Base-by-base conservation (phyloP, 2,329 filamentous ascomycete genomes). In the Pestalotiopsis fici region DNA sequence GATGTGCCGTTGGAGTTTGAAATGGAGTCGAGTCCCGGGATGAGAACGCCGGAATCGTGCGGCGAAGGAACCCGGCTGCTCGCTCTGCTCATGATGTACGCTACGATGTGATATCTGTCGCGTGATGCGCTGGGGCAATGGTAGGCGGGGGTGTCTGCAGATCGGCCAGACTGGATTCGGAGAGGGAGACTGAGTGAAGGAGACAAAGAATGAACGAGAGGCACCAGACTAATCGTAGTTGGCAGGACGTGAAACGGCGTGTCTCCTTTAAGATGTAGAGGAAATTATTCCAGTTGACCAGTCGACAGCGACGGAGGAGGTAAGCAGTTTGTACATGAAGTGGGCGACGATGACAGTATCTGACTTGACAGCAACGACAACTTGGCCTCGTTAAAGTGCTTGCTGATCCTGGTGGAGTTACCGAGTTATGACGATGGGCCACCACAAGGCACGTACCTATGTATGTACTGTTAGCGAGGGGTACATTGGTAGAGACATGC, bases 31-130 rank as follows among this genome's bases (percentile, higher is more conserved):
- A 62, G 59, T 18, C 59, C 59, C 11, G 59, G 59, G 5, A 62
- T 62, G 35, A 62, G 59, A 37, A 62, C 39, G 35, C 59, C 59
- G 13, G 59, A 62, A 37, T 62, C 59, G 59, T 62, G n/a, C 11
- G 37, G 21, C 37, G 37, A 50, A 15, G n/a, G 59, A 25, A 21
- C 35, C 21, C 21, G 35, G n/a, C 35, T 62, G 37, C 59, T 50
- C 37, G 59, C 59, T 25, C 59, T 31, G 59, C 59, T 62, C 59
- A 62, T 62, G 59, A 35, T 62, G 37, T 50, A 50, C 9, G 43
- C 21, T 9, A 50, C 9, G 4, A 18, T 9, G 18, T 3, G 11
- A 23, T 50, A n/a, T 50, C 43, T 50, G 43, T 50, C 43, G 43
- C 43, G 43, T 50, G 43, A 11, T 50, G 43, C 43, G 43, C 5